Base-by-base conservation (phyloP, 768 basidiomycete genomes). In the Podaxis pistillaris region DNA sequence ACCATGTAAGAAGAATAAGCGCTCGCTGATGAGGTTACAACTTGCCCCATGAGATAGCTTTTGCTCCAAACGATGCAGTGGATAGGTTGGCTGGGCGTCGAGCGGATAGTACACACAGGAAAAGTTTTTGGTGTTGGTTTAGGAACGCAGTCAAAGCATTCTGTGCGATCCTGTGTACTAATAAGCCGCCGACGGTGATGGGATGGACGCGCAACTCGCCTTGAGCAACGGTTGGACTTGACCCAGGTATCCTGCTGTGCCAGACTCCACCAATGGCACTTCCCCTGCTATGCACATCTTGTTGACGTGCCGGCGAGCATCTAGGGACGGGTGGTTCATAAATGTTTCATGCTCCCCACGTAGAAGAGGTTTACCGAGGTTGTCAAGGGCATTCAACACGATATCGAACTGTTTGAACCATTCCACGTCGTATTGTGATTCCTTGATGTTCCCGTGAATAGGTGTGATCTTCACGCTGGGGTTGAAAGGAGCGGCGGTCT, bases 61-160 rank as follows among this genome's bases (percentile, higher is more conserved):
- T 98, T 99, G 33, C 94, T 94, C 97, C 97, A 99, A 2, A 98
- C 96, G 54, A 99, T 98, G 70, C 96, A 99, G 69, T 99, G 97
- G 56, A 98, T 97, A 0, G 97, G 94, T 66, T 96, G 96, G 62
- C 91, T 93, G 0, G 97, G 97, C 0, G 97, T 98, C 2, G 94
- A 94, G 41, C 96, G 88, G 67, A 99, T 98, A 0, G 97, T 98
- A 73, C 97, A 99, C 9, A 98, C 96, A 0, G 97, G 96, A 71
- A 94, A 98, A 0, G 93, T 90, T 72, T 95, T 98, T 0, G 95
- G 94, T 0, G 91, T 90, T 0, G 90, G 89, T 72, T 98, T 98
- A 4, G 90, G 85, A n/a, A 93, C 82, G 68, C 97, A 99, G 70
- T 98, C 96, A 70, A 96, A 98, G 75, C 97, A 99, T 71, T 98